Conservation (phyloP, 1,139 yeast species). For the Arxiozyma bovina region DNA sequence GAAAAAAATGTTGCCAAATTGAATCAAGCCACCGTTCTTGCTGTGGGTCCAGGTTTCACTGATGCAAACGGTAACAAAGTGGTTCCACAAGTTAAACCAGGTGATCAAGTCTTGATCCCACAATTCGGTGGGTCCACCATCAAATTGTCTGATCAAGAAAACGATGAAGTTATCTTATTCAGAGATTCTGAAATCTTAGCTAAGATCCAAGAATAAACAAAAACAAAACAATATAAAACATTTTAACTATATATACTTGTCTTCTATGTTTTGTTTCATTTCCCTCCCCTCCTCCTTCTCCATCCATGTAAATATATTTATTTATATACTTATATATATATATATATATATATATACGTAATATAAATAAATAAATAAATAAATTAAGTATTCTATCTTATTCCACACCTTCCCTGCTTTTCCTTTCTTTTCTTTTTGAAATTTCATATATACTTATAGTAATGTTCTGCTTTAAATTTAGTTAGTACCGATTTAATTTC, state of each 20-base stretch:
- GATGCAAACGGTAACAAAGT: constrained; percentile 63
- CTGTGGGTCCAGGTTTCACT: constrained; percentile 76
- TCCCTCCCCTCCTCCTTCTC: no score
- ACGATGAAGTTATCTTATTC: constrained; percentile 63
- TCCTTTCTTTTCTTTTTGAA: neutral
- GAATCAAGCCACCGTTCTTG: constrained; percentile 70
- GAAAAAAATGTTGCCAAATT: constrained; percentile 93
- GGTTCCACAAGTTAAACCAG: constrained; percentile 67
- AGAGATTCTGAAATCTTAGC: constrained; percentile 94
- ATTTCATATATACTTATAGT: constrained; percentile 4
- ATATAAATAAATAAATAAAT: neutral
- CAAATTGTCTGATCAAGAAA: constrained; percentile 44
- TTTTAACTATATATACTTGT: no score
- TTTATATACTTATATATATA: neutral
- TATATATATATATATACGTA: neutral
- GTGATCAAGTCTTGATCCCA: constrained; percentile 91
- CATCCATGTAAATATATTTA: no score
- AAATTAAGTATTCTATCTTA: no score
- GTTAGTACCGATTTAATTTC: constrained; percentile 16
- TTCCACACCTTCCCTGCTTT: no score
- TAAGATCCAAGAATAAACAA: constrained; percentile 48
- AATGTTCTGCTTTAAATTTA: constrained; percentile 18
- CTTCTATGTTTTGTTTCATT: no score
- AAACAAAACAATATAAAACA: no score
- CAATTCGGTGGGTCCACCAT: constrained; percentile 81